phyloP scores from a whole-genome alignment of 2,329 filamentous ascomycete species.

The Didymella sp. region DNA sequence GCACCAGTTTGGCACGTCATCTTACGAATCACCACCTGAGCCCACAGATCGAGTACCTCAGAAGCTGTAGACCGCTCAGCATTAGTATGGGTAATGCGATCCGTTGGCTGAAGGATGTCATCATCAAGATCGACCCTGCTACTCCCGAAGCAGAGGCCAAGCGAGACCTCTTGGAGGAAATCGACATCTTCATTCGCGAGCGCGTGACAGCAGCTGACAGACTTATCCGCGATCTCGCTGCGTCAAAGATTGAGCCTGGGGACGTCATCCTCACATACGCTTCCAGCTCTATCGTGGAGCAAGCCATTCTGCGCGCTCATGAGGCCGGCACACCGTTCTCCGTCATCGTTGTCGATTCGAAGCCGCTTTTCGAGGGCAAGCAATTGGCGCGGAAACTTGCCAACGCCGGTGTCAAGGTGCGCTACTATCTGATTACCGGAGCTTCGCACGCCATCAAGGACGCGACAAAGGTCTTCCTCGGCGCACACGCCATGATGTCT shows the following conservation, averaged over 20 bases:
- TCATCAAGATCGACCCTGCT: constrained; percentile 88
- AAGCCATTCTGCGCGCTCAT: constrained; percentile 77
- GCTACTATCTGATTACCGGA: constrained; percentile 82
- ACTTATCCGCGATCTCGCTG: constrained; percentile 80
- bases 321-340: constrained; percentile 74
- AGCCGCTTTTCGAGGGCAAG: constrained; percentile 73
- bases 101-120: constrained; percentile 89
- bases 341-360: constrained; percentile 83
- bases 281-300: constrained; percentile 84
- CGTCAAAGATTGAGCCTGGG: constrained; percentile 76
- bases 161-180: constrained; percentile 75
- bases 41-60: constrained; percentile 93
- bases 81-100: constrained; percentile 98
- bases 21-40: constrained; percentile 90
- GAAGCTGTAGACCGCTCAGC: constrained; percentile 91
- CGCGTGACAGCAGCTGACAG: constrained; percentile 86
- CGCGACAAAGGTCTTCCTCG: constrained; percentile 78
- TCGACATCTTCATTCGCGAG: constrained; percentile 90
- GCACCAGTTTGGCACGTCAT: constrained; percentile 85
- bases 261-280: constrained; percentile 88
- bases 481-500: constrained; percentile 90
- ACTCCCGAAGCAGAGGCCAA: constrained; percentile 84
- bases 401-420: constrained; percentile 74
- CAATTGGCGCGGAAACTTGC: constrained; percentile 75
- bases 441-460: constrained; percentile 75